phyloP scores from a whole-genome alignment of 2,329 filamentous ascomycete genomes.

The Fusarium albidum region DNA sequence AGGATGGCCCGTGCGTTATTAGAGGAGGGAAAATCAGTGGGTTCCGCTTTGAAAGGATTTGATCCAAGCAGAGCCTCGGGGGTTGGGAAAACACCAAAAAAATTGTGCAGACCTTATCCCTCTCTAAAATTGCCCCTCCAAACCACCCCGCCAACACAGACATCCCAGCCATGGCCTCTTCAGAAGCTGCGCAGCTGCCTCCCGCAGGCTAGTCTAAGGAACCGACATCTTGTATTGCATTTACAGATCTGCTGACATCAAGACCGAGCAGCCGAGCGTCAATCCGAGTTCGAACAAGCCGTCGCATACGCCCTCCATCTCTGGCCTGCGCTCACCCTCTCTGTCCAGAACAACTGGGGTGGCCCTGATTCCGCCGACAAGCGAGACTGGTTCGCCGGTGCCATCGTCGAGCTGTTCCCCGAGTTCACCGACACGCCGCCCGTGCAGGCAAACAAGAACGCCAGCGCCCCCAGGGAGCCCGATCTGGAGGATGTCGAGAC shows the following conservation, averaged over 20 bases:
- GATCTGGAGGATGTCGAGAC: slow-evolving; percentile 84
- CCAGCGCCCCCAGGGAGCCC: slow-evolving; percentile 56
- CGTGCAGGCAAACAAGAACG: slow-evolving; percentile 25
- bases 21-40: slow-evolving; percentile 29
- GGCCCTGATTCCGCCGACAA: slow-evolving; percentile 85
- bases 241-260: slow-evolving; percentile 6
- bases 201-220: slow-evolving; percentile 39
- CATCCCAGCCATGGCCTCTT: slow-evolving; percentile 43
- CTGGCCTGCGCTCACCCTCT: slow-evolving; percentile 88
- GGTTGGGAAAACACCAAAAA: slow-evolving; percentile 40
- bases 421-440: slow-evolving; percentile 62
- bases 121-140: slow-evolving; percentile 41
- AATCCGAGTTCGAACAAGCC: slow-evolving; percentile 81
- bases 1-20: slow-evolving; percentile 32
- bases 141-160: slow-evolving; percentile 40
- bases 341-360: slow-evolving; percentile 88
- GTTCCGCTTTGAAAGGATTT: neutral
- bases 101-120: slow-evolving; percentile 35
- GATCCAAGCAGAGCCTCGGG: slow-evolving; percentile 7
- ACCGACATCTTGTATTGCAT: neutral
- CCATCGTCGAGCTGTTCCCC: slow-evolving; percentile 81
- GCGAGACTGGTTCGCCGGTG: slow-evolving; percentile 95
- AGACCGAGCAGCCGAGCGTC: slow-evolving; percentile 57
- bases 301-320: slow-evolving; percentile 85
- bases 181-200: slow-evolving; percentile 42